phyloP scores from a whole-genome alignment of 2,329 filamentous ascomycete genomes.

The Trichoderma citrinoviride region DNA sequence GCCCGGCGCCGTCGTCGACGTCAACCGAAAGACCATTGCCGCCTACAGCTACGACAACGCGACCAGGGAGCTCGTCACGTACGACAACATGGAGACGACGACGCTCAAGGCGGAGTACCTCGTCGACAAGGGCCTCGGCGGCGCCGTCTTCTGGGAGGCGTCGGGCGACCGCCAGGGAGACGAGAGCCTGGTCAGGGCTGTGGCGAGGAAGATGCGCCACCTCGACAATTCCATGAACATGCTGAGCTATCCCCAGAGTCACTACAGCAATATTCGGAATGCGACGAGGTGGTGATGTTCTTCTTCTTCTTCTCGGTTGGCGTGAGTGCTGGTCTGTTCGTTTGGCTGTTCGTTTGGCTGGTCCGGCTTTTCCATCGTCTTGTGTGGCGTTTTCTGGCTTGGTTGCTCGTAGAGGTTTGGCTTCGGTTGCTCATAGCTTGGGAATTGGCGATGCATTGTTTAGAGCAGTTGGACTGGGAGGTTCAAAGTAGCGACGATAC shows the following conservation, averaged over 20 bases:
- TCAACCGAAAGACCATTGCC: conserved; percentile 58
- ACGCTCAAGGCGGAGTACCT: conserved; percentile 64
- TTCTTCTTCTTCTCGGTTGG: not conserved
- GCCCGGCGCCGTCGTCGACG: conserved; percentile 53
- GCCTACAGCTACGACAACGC: conserved; percentile 67
- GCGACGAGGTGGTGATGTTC: conserved; percentile 28
- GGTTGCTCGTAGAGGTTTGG: too few relatives aligned
- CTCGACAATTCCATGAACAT: conserved; percentile 53
- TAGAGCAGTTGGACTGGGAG: too few relatives aligned
- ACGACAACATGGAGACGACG: conserved; percentile 61
- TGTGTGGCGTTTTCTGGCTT: too few relatives aligned
- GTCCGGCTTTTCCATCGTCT: too few relatives aligned
- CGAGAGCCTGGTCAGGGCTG: conserved; percentile 57
- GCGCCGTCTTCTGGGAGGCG: conserved; percentile 83
- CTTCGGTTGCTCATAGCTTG: too few relatives aligned
- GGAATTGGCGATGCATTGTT: too few relatives aligned
- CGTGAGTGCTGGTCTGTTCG: not conserved
- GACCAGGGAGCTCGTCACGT: conserved; percentile 64
- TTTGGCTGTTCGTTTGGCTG: too few relatives aligned
- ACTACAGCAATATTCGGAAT: conserved; percentile 56
- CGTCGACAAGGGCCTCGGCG: conserved; percentile 59
- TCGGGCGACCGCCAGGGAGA: conserved; percentile 58
- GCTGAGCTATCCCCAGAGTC: conserved; percentile 54
- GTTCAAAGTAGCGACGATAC: too few relatives aligned
- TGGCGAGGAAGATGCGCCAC: conserved; percentile 45